Base-by-base conservation (phyloP, 208 protist genomes). In the Herpetomonas samuelpessoai region DNA sequence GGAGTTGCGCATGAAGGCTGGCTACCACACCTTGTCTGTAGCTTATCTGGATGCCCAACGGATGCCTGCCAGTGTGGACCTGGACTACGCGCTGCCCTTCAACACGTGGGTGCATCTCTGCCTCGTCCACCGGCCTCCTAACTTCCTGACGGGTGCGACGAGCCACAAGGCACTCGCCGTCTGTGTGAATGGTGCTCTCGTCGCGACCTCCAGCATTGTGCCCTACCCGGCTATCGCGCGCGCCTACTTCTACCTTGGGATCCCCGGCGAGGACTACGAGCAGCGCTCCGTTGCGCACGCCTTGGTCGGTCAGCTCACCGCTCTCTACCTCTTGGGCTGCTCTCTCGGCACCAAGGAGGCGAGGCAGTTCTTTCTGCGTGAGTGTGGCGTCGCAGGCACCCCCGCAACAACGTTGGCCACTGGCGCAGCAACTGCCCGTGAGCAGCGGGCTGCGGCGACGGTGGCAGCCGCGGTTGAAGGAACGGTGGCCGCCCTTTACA, bases 281-380 rank as follows among this genome's bases (percentile, higher is more conserved):
- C 67, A 79, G n/a, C 62, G 71, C 29, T 65, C 66, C 25, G 76
- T 59, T 28, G 58, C 57, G 45, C 60, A 68, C 49, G 67, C 72
- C 31, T 81, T 94, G 59, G 63, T 74, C 54, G 88, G 88, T 0
- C 88, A 90, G 65, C 71, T 91, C 46, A 74, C 79, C 18, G 71
- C 71, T 1, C 63, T 83, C 41, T 86, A 87, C 65, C 83, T 91
- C 44, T 90, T 91, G 49, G 68, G 53, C 2, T 71, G 74, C 26
- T 41, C 74, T 9, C 57, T 93, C 31, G 28, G 57, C 28, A 24
- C 62, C 54, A 79, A 58, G 26, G 75, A 86, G 30, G 57, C 82
- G n/a, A 47, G 44, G 2, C 53, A 73, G 9, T 47, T 87, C 18
- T 78, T 62, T 41, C 19, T 57, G 3, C 29, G 35, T 18, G 9